Evolutionary conservation across 768 basidiomycete genomes (phyloP).

Genomic region (Boletus rex-veris): DNA sequence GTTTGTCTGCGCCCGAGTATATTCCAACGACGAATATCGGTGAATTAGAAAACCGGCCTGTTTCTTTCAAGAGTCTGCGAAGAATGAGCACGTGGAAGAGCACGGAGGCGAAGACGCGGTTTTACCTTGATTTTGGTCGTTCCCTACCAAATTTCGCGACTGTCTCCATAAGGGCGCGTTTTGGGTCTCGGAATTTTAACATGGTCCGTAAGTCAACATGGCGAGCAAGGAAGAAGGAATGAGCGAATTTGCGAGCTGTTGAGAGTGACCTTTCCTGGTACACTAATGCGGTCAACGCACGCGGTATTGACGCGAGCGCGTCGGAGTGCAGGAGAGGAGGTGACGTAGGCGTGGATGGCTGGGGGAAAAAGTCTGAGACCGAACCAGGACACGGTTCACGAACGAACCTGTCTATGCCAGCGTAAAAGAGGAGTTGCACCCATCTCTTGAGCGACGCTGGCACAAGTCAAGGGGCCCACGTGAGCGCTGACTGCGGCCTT

Average conservation of each 20-base stretch:
- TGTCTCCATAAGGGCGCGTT: conserved; percentile 69
- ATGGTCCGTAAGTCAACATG: conserved; percentile 75
- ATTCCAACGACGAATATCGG: conserved; percentile 97
- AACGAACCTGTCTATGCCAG: conserved; percentile 72
- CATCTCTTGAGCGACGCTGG: conserved; percentile 81
- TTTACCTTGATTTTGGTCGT: conserved; percentile 64
- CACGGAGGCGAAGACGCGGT: not conserved
- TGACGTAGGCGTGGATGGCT: conserved; percentile 48
- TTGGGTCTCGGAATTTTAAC: conserved; percentile 82
- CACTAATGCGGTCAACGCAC: conserved; percentile 82
- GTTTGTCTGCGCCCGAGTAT: conserved; percentile 75
- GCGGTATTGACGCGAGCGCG: conserved; percentile 83
- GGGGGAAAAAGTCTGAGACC: not conserved
- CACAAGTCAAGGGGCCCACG: conserved; percentile 82
- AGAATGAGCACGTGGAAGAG: not conserved
- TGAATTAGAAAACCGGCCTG: conserved; percentile 85
- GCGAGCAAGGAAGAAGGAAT: conserved; percentile 84
- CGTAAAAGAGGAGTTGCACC: conserved; percentile 74
- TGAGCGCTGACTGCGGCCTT: conserved; percentile 91
- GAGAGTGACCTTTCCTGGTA: conserved; percentile 84
- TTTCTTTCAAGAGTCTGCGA: conserved; percentile 81
- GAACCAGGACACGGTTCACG: not conserved
- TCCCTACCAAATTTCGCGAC: conserved; percentile 66
- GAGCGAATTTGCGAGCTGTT: conserved; percentile 84
- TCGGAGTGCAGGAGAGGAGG: conserved; percentile 71